These are phyloP conservation scores for Chaetomium fimeti DNA, from an alignment of 495 filamentous ascomycete species.

Conservation along the genomic window DNA sequence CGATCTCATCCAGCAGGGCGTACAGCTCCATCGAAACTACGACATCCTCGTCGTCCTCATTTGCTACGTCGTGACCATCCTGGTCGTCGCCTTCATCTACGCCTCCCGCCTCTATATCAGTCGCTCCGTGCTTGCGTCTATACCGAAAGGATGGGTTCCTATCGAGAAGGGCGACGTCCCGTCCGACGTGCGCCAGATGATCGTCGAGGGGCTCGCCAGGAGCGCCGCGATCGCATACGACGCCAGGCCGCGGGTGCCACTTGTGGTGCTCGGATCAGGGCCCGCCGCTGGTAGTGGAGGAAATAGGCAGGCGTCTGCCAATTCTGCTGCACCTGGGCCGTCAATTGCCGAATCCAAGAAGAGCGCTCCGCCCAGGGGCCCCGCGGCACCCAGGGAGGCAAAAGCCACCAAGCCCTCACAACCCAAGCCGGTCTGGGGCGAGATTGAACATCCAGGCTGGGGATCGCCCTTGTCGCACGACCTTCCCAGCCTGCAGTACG, in stretches of 20 bases:
- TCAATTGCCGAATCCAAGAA: slow-evolving; percentile 32
- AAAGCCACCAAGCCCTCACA: slow-evolving; percentile 29
- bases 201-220: slow-evolving; percentile 64
- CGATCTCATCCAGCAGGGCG: slow-evolving; percentile 79
- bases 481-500: slow-evolving; percentile 75
- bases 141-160: slow-evolving; percentile 81
- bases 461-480: slow-evolving; percentile 71
- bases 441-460: slow-evolving; percentile 86
- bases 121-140: slow-evolving; percentile 69
- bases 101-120: slow-evolving; percentile 85
- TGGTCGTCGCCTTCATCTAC: slow-evolving; percentile 75
- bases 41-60: slow-evolving; percentile 84
- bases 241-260: slow-evolving; percentile 61
- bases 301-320: slow-evolving; percentile 1
- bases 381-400: slow-evolving; percentile 12
- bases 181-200: slow-evolving; percentile 69
- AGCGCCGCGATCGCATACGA: slow-evolving; percentile 83
- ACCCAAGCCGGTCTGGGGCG: slow-evolving; percentile 62
- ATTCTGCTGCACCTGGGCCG: slow-evolving; percentile 5
- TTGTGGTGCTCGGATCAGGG: slow-evolving; percentile 25
- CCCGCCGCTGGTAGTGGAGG: slow-evolving; percentile 5
- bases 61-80: slow-evolving; percentile 70
- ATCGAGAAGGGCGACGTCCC: slow-evolving; percentile 75
- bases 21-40: slow-evolving; percentile 59
- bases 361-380: slow-evolving; percentile 12